A percentile compares a stretch with the other conserved stretches of the same genome.
These are phyloP conservation scores for Reticulascus tulasneorum DNA, from an alignment of 2,329 filamentous ascomycete species.

Conservation along the genomic window DNA sequence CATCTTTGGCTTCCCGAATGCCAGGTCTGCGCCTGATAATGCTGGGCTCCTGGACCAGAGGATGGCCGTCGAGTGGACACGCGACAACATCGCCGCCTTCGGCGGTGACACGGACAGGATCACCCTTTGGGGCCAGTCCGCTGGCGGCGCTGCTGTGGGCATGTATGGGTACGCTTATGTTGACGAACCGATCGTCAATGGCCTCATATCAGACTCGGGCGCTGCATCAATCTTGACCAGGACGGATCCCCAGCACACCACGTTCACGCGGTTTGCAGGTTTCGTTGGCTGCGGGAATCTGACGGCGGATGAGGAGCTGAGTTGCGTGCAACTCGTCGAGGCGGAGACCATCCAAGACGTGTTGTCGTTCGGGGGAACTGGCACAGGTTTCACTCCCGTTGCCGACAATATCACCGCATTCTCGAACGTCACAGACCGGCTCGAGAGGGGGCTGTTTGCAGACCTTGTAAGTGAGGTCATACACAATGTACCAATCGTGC, in stretches of 20 bases:
- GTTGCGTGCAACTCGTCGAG: slow-evolving; percentile 4
- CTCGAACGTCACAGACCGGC: slow-evolving; percentile 2
- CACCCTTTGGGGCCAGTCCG: slow-evolving; percentile 15
- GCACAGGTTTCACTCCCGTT: slow-evolving; percentile 1
- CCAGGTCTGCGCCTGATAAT: slow-evolving; percentile 21
- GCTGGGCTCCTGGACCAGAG: slow-evolving; percentile 27
- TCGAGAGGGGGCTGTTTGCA: slow-evolving; percentile 4
- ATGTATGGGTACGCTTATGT: slow-evolving; percentile 8
- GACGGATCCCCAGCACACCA: neutral
- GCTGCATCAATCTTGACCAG: slow-evolving; percentile 1
- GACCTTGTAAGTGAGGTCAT: neutral
- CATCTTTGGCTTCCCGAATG: slow-evolving; percentile 25
- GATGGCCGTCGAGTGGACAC: slow-evolving; percentile 31
- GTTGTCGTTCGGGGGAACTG: slow-evolving; percentile 3
- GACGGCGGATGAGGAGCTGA: neutral
- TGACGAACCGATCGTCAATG: slow-evolving; percentile 5
- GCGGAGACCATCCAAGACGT: neutral
- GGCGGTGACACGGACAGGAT: slow-evolving; percentile 22
- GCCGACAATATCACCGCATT: slow-evolving; percentile 6
- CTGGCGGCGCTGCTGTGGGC: slow-evolving; percentile 4
- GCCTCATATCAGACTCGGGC: slow-evolving; percentile 7
- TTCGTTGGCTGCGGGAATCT: slow-evolving; percentile 3
- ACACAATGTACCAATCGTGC: neutral
- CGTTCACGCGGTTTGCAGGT: slow-evolving; percentile 4
- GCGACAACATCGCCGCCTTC: slow-evolving; percentile 29